These are phyloP conservation scores for Erythrobasidium hasegawianum DNA, from an alignment of 1,284 basidiomycete genomes.

Conservation along the genomic window DNA sequence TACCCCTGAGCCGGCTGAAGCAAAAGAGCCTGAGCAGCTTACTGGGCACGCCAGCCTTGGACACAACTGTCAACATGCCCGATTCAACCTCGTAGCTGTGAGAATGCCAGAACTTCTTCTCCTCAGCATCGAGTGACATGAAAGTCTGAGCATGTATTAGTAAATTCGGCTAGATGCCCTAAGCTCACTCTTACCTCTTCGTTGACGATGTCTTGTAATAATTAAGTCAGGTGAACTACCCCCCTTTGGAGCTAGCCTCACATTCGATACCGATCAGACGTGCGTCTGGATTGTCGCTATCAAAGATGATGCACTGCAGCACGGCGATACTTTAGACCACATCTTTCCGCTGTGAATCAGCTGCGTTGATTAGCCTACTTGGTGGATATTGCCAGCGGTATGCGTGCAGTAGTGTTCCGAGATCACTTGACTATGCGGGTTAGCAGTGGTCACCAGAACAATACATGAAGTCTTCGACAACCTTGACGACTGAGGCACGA, in stretches of 20 bases:
- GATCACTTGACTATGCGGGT: conserved; percentile 37
- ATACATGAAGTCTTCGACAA: too few species aligned
- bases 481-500: too few species aligned
- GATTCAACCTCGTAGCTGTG: conserved; percentile 47
- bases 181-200: conserved; percentile 31
- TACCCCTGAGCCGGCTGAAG: too few species aligned
- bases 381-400: conserved; percentile 35
- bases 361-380: too few species aligned
- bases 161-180: too few species aligned
- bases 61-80: conserved; percentile 43
- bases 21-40: too few species aligned
- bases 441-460: too few species aligned
- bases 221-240: too few species aligned
- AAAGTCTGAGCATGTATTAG: too few species aligned
- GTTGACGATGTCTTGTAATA: conserved; percentile 7
- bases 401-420: conserved; percentile 39
- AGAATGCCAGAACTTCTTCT: conserved; percentile 46
- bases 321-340: too few species aligned
- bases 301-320: conserved; percentile 38
- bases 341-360: too few species aligned
- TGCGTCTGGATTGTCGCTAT: conserved; percentile 36
- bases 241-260: not conserved
- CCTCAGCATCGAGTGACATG: conserved; percentile 36
- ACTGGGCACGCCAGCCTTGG: conserved; percentile 27
- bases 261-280: conserved; percentile 37